Percentiles rank a stretch among this genome's conserved stretches.
phyloP scores from a whole-genome alignment of 1,139 yeast species.

The Scheffersomyces insectosa region DNA sequence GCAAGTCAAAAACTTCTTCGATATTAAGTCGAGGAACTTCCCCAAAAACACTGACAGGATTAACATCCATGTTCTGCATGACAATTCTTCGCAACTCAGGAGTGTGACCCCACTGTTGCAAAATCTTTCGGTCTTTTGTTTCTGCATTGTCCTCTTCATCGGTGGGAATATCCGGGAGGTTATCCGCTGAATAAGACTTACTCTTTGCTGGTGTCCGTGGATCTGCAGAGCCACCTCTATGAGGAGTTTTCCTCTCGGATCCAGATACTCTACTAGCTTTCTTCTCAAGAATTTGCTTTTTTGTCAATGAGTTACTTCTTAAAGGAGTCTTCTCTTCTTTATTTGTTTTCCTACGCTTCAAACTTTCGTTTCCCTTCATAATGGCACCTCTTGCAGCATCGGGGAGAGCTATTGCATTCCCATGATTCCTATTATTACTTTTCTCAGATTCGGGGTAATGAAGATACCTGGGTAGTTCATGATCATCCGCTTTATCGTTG shows the following conservation, averaged over 20 bases:
- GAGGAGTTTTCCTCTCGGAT: constrained; percentile 8
- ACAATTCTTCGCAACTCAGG: constrained; percentile 58
- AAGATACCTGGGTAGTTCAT: neutral
- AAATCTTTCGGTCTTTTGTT: constrained; percentile 36
- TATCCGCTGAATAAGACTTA: constrained; percentile 15
- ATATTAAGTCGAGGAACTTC: constrained; percentile 69
- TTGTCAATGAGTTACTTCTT: constrained; percentile 2
- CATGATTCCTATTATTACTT: constrained; percentile 9
- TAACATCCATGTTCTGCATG: constrained; percentile 56
- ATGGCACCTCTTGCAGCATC: constrained; percentile 33
- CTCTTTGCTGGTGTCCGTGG: constrained; percentile 11
- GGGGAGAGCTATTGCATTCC: constrained; percentile 37
- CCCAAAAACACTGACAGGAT: constrained; percentile 79
- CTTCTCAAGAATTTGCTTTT: constrained; percentile 7
- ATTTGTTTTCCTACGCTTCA: constrained; percentile 4
- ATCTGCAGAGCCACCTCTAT: constrained; percentile 2
- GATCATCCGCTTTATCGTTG: neutral
- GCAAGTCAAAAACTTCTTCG: constrained; percentile 64
- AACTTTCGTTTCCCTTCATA: constrained; percentile 8
- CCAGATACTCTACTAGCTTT: constrained; percentile 9
- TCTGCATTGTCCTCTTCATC: constrained; percentile 62
- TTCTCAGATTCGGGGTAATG: neutral
- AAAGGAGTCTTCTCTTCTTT: constrained; percentile 10
- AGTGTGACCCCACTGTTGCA: constrained; percentile 74
- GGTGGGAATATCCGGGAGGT: constrained; percentile 49